Evolutionary conservation across 768 basidiomycete species (phyloP), one percentile per base, ranked within the genome.

Genomic region (Fibroporia radiculosa): DNA sequence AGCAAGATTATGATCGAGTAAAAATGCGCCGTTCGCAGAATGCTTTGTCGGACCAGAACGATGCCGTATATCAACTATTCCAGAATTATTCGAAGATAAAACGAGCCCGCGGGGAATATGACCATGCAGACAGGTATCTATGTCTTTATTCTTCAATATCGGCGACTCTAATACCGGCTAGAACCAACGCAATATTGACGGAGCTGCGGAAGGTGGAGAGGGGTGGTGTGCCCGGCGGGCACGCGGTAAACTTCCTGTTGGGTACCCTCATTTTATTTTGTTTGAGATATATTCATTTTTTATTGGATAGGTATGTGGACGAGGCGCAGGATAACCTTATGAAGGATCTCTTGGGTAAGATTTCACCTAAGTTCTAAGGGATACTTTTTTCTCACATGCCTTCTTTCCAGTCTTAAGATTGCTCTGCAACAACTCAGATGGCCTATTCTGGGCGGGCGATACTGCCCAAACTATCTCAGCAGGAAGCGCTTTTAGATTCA

Each of bases 381-480:
- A 33, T 33, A 16, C 19, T 34, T 11, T 34, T 24, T n/a, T n/a
- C n/a, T n/a, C 29, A 8, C 8, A 31, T 31, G 29, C n/a, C 29
- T 31, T n/a, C 19, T 37, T 18, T 6, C 14, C 27, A 46, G 45
- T 46, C 20, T 6, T 46, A 11, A 25, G 45, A 16, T n/a, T 2
- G 11, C 8, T 40, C 11, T 46, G 45, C 29, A 39, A 46, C 18
- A 13, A 36, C 3, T 36, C 24, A 13, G 23, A n/a, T 16, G 45
- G 45, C 23, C 45, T 46, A 11, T 40, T 46, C 23, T 46, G 45
- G 45, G 45, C 37, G 1, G 85, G 86, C 0, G 85, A 88, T 54
- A 86, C 85, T 0, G 83, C 85, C 0, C 85, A 88, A 50, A 82
- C 84, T 0, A 87, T 88, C 29, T 78, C 82, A 0, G 72, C 74